Base-by-base conservation (phyloP, 2,329 filamentous ascomycete species). In the Alternaria longipes region DNA sequence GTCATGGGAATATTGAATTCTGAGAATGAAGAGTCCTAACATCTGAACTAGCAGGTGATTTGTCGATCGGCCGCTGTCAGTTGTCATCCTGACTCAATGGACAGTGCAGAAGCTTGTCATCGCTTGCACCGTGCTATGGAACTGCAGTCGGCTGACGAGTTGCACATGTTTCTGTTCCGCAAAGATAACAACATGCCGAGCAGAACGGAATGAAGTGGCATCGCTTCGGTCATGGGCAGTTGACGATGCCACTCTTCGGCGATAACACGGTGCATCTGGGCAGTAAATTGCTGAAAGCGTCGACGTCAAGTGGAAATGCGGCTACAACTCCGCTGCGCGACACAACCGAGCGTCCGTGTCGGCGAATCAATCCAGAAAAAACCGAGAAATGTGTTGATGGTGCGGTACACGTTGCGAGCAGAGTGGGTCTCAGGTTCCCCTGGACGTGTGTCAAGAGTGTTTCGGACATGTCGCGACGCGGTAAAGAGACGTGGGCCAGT, bases 371-470 rank as follows among this genome's bases (percentile, higher is more conserved):
- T 50, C 49, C 18, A 22, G 56, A 32, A 46, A 61, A 40, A 49
- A 56, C 59, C 41, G 41, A 42, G 63, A 65, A 62, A 62, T 41
- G 53, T 64, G 50, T 46, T 62, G 59, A 68, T 72, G 70, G 70
- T 70, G 70, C 67, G 67, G 70, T 62, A 60, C 54, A 54, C 34
- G 62, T 62, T 67, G 64, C 64, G 67, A 64, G 63, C 60, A 60
- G 57, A 60, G 66, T 58, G 68, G 54, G 59, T 59, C 66, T 63
- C 57, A 59, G 56, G 41, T 52, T 46, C 63, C 59, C 65, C 68
- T 71, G 67, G 54, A 53, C 22, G 51, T 63, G 70, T 73, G 60
- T 70, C 65, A 71, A 60, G 57, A 66, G 65, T 62, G 70, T 73
- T 71, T 71, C 68, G 68, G 56, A 30, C 62, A 46, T 60, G 68